Conservation (phyloP, 129 eudicot genomes). For the Logfia minima region DNA sequence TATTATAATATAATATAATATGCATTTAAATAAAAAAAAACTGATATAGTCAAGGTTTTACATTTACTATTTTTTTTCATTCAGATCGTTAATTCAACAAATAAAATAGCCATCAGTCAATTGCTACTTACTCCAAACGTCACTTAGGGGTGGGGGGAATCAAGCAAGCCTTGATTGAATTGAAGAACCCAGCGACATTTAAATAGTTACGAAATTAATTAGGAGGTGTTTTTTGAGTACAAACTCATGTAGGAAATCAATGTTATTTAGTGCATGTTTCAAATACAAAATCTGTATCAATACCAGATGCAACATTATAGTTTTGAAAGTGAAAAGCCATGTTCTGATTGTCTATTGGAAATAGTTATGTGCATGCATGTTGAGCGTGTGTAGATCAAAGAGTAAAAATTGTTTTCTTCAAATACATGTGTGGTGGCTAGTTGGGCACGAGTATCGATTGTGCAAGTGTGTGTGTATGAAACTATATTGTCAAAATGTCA, state of each 20-base stretch:
- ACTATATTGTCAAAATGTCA: background rate
- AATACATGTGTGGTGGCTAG: background rate
- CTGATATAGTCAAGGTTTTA: background rate
- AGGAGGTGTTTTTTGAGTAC: too few species aligned
- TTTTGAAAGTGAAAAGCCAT: background rate
- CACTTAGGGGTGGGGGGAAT: too few species aligned
- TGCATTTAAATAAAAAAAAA: background rate
- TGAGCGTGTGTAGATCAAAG: conserved; percentile 3
- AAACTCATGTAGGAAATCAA: too few species aligned
- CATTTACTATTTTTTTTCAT: too few species aligned
- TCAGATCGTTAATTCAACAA: background rate
- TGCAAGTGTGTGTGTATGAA: background rate
- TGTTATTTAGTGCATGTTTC: background rate
- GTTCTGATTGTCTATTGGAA: background rate
- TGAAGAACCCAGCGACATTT: too few species aligned
- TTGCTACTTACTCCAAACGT: background rate
- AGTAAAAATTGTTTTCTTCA: background rate
- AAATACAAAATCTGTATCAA: background rate
- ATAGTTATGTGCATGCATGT: conserved; percentile 12
- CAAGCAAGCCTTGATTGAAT: too few species aligned
- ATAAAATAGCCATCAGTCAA: too few species aligned
- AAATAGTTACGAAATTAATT: too few species aligned
- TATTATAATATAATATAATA: too few species aligned
- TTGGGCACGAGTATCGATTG: background rate
- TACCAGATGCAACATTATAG: too few species aligned